Conservation (phyloP, 2,329 filamentous ascomycete genomes). For the Ophidiomyces ophidiicola region DNA sequence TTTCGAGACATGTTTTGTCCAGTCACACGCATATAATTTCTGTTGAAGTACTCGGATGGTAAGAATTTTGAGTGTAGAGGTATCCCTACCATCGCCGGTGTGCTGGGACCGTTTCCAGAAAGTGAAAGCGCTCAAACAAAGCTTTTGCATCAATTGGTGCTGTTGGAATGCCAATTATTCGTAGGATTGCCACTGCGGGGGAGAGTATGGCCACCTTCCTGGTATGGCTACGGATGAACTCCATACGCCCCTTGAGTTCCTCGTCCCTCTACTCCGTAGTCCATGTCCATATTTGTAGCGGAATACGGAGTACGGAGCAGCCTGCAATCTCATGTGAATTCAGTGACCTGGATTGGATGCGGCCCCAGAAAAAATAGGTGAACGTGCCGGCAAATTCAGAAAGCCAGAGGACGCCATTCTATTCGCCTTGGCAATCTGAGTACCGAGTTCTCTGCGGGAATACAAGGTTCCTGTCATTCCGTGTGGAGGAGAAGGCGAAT, state of each 20-base stretch:
- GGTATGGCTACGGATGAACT: constrained; percentile 88
- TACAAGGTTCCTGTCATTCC: constrained; percentile 95
- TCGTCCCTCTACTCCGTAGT: constrained; percentile 61
- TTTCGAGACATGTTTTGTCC: too few species aligned
- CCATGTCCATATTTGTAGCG: constrained; percentile 80
- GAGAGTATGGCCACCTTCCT: constrained; percentile 36
- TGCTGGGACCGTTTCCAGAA: too few species aligned
- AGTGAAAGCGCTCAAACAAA: constrained; percentile 11
- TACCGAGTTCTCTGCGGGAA: constrained; percentile 97
- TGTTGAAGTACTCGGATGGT: too few species aligned
- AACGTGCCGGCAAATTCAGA: constrained; percentile 94
- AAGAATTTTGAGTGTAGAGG: too few species aligned
- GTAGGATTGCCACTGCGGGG: neutral
- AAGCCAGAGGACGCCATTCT: constrained; percentile 81
- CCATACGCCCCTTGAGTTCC: constrained; percentile 73
- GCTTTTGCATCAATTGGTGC: constrained; percentile 13
- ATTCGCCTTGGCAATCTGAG: constrained; percentile 75
- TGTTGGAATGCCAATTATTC: neutral
- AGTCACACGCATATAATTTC: too few species aligned
- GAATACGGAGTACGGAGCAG: constrained; percentile 77
- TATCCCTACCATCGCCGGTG: too few species aligned
- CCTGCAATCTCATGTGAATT: constrained; percentile 84
- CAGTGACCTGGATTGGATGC: constrained; percentile 86
- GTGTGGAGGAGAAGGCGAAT: constrained; percentile 78
- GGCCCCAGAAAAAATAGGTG: constrained; percentile 67